Conservation (phyloP, 352 stramenopile genomes). For the Pythium dissotocum region DNA sequence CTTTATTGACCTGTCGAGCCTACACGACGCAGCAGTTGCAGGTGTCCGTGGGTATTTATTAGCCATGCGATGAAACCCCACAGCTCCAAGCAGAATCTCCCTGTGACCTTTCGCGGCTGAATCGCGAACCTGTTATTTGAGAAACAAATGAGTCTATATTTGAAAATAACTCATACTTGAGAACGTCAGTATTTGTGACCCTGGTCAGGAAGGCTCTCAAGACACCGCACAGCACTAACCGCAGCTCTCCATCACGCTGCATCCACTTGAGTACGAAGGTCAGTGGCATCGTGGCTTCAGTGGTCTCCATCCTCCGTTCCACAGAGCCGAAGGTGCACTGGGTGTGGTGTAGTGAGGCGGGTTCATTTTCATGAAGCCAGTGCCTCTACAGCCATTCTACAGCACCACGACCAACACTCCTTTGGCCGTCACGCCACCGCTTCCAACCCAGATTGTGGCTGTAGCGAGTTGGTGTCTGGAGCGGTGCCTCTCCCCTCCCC, state of each 20-base stretch:
- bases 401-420: not conserved
- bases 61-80: conserved; percentile 9
- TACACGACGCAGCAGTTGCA: not conserved
- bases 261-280: too few species aligned
- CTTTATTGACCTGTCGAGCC: not conserved
- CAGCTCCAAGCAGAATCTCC: not conserved
- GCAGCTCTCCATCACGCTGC: not conserved
- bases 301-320: not conserved
- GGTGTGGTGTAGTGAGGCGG: too few species aligned
- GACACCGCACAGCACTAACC: too few species aligned
- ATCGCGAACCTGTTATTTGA: not conserved
- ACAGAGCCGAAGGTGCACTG: too few species aligned
- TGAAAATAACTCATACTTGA: not conserved
- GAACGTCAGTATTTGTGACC: not conserved
- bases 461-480: conserved; percentile 14
- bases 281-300: too few species aligned
- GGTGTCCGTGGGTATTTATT: not conserved
- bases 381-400: conserved; percentile 7
- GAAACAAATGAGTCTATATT: not conserved
- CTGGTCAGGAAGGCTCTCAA: too few species aligned
- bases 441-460: not conserved
- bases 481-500: conserved; percentile 13
- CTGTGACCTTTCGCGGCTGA: conserved; percentile 24
- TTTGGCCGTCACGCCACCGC: not conserved
- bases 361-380: conserved; percentile 1